These are phyloP conservation scores for Plenodomus tracheiphilus DNA, from an alignment of 2,329 filamentous ascomycete species.

Conservation along the genomic window DNA sequence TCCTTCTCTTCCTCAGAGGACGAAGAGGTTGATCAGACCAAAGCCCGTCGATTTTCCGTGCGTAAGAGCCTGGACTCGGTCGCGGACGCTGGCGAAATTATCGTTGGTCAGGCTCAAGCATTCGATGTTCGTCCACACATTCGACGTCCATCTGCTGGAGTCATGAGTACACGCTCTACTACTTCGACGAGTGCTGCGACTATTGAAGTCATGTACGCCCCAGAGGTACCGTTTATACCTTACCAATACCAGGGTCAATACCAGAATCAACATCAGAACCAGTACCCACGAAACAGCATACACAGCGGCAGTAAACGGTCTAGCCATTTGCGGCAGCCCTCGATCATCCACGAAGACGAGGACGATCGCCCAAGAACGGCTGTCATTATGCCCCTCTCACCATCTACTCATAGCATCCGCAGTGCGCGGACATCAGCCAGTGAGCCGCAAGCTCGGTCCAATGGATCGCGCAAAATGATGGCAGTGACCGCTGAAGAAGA, in stretches of 20 bases:
- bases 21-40: conserved; percentile 28
- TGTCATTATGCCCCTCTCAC: conserved; percentile 23
- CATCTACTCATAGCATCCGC: conserved; percentile 31
- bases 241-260: conserved; percentile 8
- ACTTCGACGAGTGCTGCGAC: conserved; percentile 43
- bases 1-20: conserved; percentile 48
- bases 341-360: conserved; percentile 42
- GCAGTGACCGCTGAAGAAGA: conserved; percentile 56
- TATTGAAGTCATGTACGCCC: conserved; percentile 46
- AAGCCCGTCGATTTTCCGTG: conserved; percentile 18
- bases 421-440: conserved; percentile 39
- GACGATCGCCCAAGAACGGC: conserved; percentile 36
- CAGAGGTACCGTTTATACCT: conserved; percentile 29
- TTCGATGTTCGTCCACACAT: conserved; percentile 36
- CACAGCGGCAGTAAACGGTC: conserved; percentile 28
- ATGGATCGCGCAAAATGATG: conserved; percentile 46
- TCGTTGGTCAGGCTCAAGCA: conserved; percentile 44
- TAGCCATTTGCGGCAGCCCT: conserved; percentile 43
- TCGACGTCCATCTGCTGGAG: conserved; percentile 32
- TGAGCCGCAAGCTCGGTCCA: conserved; percentile 36
- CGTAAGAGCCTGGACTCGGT: conserved; percentile 41
- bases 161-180: conserved; percentile 34
- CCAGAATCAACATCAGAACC: neutral
- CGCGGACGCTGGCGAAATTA: conserved; percentile 39
- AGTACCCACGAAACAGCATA: conserved; percentile 16